These are phyloP conservation scores for Paraurostyla sp. DNA, from an alignment of 73 alveolate genomes.

Conservation along the genomic window DNA sequence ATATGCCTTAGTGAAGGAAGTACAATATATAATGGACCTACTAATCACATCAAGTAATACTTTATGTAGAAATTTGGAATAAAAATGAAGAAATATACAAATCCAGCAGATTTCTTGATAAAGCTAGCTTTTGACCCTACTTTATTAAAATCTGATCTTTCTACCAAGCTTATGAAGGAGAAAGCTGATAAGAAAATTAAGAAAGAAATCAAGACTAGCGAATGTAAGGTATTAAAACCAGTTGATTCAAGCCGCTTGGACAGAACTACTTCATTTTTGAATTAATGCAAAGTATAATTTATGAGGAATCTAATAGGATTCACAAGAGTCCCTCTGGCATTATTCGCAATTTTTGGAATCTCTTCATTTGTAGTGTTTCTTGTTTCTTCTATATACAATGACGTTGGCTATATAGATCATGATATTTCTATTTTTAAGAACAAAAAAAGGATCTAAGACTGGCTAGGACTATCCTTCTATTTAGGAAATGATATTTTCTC, in stretches of 20 bases:
- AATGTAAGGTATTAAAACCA: neutral
- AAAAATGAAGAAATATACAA: slow-evolving; percentile 53
- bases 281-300: neutral
- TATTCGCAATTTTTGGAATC: slow-evolving; percentile 41
- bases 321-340: slow-evolving; percentile 24
- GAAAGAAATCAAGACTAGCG: neutral
- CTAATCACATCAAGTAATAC: neutral
- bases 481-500: slow-evolving; percentile 24
- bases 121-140: slow-evolving; percentile 40
- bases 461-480: slow-evolving; percentile 62
- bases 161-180: neutral
- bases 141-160: neutral
- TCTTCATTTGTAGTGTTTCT: neutral
- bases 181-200: neutral
- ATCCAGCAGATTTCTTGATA: slow-evolving; percentile 68
- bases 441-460: slow-evolving; percentile 25
- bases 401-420: slow-evolving; percentile 8
- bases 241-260: neutral
- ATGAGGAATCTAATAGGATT: neutral
- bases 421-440: neutral
- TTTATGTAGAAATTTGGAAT: slow-evolving; percentile 34
- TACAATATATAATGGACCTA: slow-evolving; percentile 56
- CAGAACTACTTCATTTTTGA: neutral
- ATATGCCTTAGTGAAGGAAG: slow-evolving; percentile 62
- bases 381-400: neutral